Base-by-base conservation (phyloP, 202 grass and related monocot species). In the Miscanthus sacchariflorus region DNA sequence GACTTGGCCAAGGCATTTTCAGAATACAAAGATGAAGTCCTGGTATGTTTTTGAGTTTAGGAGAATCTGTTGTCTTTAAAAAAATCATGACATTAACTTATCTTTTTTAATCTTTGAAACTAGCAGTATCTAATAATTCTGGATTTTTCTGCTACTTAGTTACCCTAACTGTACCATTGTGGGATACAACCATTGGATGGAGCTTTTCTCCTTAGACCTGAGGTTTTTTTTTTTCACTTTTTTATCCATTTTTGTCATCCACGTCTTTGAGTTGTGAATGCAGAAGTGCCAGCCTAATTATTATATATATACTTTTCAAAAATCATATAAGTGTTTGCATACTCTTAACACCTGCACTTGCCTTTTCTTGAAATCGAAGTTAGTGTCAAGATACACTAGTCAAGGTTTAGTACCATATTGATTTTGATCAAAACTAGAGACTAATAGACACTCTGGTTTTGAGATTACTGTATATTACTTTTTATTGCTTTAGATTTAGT, bases 1-100 rank as follows among this genome's bases (percentile, higher is more conserved):
- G 88, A 96, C n/a, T 89, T 95, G 68, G 91, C 91, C 59, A 94
- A 92, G 86, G 86, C 84, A 72, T 95, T 99, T 79, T 95, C 94
- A 80, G 85, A 88, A 87, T 99, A 99, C 72, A 89, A 95, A 86
- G 97, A 99, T 79, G 97, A 99, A 99, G 94, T 96, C 21, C 88
- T 99, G 93, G 97, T 99, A 93, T 83, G 39, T 76, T 88, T 84
- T 76, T 43, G 36, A 7, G 18, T 52, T 18, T 18, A 18, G 15
- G 15, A 52, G 14, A 52, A 52, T 6, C 49, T 52, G 4, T 17
- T 6, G 14, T 18, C 49, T 52, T 18, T 2, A 52, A 1, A 65
- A 74, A 24, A 38, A 11, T 7, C 4, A 10, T 6, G 24, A 49
- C 36, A 49, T 23, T 42, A 58, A n/a, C 35, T 56, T 68, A 36